Conservation (phyloP, 2,329 filamentous ascomycete species). For the Fusarium xyrophilum region DNA sequence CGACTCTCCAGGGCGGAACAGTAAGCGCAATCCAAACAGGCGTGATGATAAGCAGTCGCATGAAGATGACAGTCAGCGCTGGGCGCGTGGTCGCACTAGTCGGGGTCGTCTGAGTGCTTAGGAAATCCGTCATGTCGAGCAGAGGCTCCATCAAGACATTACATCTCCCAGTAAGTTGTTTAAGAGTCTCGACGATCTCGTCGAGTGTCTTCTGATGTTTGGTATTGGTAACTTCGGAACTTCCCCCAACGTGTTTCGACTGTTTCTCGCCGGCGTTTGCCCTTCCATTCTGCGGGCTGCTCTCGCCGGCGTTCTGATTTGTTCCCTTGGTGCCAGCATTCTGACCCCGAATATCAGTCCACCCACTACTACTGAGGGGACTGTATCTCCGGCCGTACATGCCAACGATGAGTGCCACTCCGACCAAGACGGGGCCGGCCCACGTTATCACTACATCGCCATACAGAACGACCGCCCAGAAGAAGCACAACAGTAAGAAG, state of each 20-base stretch:
- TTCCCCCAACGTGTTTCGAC: conserved; percentile 52
- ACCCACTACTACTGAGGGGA: conserved; percentile 84
- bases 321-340: conserved; percentile 34
- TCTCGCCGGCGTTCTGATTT: conserved; percentile 25
- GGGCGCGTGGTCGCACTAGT: conserved; percentile 91
- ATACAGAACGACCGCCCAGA: conserved; percentile 88
- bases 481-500: conserved; percentile 83
- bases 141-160: conserved; percentile 92
- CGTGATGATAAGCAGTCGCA: conserved; percentile 85
- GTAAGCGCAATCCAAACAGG: conserved; percentile 88
- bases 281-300: conserved; percentile 39
- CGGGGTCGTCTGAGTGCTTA: conserved; percentile 87
- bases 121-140: conserved; percentile 86
- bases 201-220: conserved; percentile 93
- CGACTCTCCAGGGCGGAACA: conserved; percentile 80
- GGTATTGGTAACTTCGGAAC: conserved; percentile 67
- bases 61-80: conserved; percentile 86
- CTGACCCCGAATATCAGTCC: conserved; percentile 59
- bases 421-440: conserved; percentile 83
- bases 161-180: conserved; percentile 88
- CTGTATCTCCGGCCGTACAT: conserved; percentile 95
- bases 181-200: conserved; percentile 93
- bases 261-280: conserved; percentile 40
- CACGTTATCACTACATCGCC: conserved; percentile 82
- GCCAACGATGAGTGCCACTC: conserved; percentile 79